Conservation (phyloP, 2,329 filamentous ascomycete species). For the Colletotrichum sp. region DNA sequence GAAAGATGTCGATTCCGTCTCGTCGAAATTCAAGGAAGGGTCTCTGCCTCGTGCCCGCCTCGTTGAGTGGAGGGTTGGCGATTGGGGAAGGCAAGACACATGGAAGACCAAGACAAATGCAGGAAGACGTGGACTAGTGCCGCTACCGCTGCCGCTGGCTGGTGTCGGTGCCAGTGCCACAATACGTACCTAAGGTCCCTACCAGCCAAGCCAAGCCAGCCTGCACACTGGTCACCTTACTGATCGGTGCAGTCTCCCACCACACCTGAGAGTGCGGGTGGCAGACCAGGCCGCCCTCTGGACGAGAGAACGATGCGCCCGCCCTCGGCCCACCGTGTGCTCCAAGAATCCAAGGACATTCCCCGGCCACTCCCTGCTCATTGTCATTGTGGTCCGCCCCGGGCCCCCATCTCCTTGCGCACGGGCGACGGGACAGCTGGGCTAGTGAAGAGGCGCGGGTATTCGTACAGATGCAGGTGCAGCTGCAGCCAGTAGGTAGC, state of each 20-base stretch:
- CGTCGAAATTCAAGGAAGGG: background rate
- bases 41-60: background rate
- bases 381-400: background rate
- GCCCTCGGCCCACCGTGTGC: constrained; percentile 3
- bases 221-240: background rate
- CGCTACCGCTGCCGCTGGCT: background rate
- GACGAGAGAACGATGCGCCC: background rate
- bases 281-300: background rate
- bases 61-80: background rate
- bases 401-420: background rate
- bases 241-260: background rate
- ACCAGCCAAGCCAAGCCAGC: background rate
- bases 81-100: constrained; percentile 2
- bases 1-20: background rate
- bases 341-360: background rate
- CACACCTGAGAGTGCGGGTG: background rate
- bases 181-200: background rate
- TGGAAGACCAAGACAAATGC: background rate
- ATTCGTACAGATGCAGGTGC: background rate
- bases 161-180: background rate
- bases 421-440: background rate
- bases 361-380: background rate
- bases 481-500: background rate
- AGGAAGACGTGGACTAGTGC: background rate
- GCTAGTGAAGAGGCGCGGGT: background rate